A percentile compares a stretch with the other conserved stretches of the same genome.
These are phyloP conservation scores for Abrus precatorius DNA, from an alignment of 306 rosid species.

Conservation along the genomic window DNA sequence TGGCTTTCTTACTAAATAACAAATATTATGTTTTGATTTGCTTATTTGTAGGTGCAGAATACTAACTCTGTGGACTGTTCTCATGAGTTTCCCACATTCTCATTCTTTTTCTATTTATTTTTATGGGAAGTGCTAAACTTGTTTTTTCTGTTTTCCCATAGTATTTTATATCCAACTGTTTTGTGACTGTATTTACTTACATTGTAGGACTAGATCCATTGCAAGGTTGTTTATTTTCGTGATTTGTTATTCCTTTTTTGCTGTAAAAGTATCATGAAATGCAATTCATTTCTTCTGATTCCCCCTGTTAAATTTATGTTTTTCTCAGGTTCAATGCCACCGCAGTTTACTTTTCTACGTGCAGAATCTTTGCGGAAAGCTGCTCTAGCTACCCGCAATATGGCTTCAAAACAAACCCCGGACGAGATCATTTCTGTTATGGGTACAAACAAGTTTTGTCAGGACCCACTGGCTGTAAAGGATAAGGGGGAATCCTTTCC, in stretches of 20 bases:
- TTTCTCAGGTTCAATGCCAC: conserved; percentile 61
- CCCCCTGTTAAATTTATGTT: conserved; percentile 16
- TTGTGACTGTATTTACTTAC: conserved; percentile 4
- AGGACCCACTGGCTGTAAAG: conserved; percentile 43
- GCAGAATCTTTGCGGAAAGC: conserved; percentile 63
- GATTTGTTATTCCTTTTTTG: background rate
- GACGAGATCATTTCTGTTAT: conserved; percentile 47
- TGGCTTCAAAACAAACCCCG: conserved; percentile 45
- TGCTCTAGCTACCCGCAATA: conserved; percentile 64
- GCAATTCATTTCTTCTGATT: conserved; percentile 11
- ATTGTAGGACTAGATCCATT: conserved; percentile 14
- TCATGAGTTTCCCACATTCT: background rate
- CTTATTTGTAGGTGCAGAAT: background rate
- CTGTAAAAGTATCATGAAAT: background rate
- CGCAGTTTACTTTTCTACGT: conserved; percentile 62
- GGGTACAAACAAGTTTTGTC: conserved; percentile 40
- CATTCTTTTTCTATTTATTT: conserved; percentile 1
- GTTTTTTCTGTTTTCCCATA: conserved; percentile 6
- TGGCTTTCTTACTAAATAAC: background rate
- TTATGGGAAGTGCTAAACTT: conserved; percentile 4
- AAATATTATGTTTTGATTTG: conserved; percentile 25
- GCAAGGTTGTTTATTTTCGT: background rate
- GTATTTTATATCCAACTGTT: background rate
- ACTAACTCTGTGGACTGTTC: background rate
- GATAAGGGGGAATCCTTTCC: conserved; percentile 46